Evolutionary conservation across 306 rosid species (phyloP), one percentile per base, ranked within the genome.

Genomic region (Vigna mungo): DNA sequence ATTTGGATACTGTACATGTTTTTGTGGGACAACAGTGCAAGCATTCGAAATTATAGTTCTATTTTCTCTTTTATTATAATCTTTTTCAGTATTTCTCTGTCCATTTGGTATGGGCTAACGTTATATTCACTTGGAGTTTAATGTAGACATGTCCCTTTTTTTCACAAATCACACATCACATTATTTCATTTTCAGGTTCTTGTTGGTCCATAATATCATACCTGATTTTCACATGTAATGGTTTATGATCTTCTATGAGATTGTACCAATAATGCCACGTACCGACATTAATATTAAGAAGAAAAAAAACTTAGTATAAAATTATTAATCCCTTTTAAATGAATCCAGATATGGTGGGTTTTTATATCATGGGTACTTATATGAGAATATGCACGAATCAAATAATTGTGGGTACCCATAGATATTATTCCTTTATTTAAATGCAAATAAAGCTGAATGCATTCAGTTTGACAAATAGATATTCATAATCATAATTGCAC

Each of bases 201-300:
- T 1, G 56, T 78, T 71, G 66, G 15, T 71, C 66, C 25, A 61
- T 60, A 37, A 36, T 71, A 48, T 67, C 68, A 56, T 68, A 68
- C 27, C 75, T 16, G 9, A 60, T 71, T 37, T 78, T 79, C 82
- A 79, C 78, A 62, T 78, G 82, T 32, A 58, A 69, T 68, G 82
- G 61, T 44, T 44, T 11, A 44, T 34, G 34, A 70, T 53, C 71
- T 15, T 9, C 32, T 4, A 17, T 56, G 30, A 43, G 58, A 73
- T 44, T 58, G 15, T 60, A 9, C 10, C 46, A 74, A 52, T 11
- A 52, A 49, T 71, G 18, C 9, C 10, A 25, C 25, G 54, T 70
- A 17, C 67, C 72, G 37, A 71, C 58, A 71, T 71, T 79, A 25
- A 25, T 70, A 47, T 23, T 39, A 39, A 37, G 4, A 64, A n/a